Conservation (phyloP, 495 filamentous ascomycete genomes). For the Penicillium daleae region DNA sequence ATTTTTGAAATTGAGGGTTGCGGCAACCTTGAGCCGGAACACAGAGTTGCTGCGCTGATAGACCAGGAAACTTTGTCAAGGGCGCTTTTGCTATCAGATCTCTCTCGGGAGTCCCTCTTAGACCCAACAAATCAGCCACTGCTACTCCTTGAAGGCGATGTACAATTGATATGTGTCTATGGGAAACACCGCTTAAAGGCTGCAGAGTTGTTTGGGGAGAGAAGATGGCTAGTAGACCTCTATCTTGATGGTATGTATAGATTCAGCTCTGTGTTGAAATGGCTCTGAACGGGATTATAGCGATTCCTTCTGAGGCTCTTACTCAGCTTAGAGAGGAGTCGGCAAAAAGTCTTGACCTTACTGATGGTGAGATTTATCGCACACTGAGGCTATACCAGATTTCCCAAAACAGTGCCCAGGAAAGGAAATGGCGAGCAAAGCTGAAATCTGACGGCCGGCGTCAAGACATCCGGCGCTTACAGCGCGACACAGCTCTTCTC, state of each 20-base stretch:
- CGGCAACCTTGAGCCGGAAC: slow-evolving; percentile 15
- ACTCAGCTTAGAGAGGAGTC: slow-evolving; percentile 17
- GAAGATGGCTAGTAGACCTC: slow-evolving; percentile 18
- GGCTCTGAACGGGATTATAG: not conserved
- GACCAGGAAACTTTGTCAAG: slow-evolving; percentile 2
- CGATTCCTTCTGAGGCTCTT: slow-evolving; percentile 9
- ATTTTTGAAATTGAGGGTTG: slow-evolving; percentile 22
- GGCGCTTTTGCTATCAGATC: slow-evolving; percentile 4
- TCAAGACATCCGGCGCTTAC: slow-evolving; percentile 16
- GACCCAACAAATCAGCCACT: slow-evolving; percentile 9
- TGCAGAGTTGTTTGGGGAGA: slow-evolving; percentile 7
- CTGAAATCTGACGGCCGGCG: slow-evolving; percentile 9
- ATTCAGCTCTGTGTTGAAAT: slow-evolving; percentile 7
- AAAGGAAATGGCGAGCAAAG: slow-evolving; percentile 15
- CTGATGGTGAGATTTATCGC: slow-evolving; percentile 25
- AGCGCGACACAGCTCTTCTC: not conserved
- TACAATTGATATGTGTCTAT: slow-evolving; percentile 14
- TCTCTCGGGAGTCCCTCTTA: slow-evolving; percentile 8
- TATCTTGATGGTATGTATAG: slow-evolving; percentile 16
- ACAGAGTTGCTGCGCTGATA: slow-evolving; percentile 12
- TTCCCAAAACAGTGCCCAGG: slow-evolving; percentile 7
- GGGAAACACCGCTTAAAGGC: slow-evolving; percentile 19
- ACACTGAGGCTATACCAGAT: slow-evolving; percentile 17
- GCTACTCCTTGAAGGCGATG: slow-evolving; percentile 10
- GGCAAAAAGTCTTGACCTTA: slow-evolving; percentile 14